A percentile compares a stretch with the other conserved stretches of the same genome.
These are phyloP conservation scores for Pulveroboletus frians DNA, from an alignment of 768 basidiomycete genomes.

Conservation along the genomic window DNA sequence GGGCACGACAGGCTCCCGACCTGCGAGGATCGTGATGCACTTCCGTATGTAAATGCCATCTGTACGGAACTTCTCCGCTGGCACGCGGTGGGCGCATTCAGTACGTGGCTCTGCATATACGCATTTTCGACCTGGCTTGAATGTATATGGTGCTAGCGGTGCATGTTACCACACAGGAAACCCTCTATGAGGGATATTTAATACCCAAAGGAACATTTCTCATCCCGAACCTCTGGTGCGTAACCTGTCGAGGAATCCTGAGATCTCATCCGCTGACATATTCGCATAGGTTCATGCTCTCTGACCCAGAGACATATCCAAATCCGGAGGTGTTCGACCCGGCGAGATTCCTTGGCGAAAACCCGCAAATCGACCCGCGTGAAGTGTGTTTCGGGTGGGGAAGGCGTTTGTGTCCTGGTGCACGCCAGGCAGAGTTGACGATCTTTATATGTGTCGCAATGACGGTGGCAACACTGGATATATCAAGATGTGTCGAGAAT, in stretches of 20 bases:
- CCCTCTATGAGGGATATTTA: too few species aligned
- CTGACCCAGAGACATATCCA: too few species aligned
- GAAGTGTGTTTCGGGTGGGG: conserved; percentile 17
- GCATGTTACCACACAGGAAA: too few species aligned
- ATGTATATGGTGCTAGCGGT: too few species aligned
- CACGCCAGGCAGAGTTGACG: conserved; percentile 1
- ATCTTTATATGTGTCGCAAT: background rate
- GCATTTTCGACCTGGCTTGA: background rate
- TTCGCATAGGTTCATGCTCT: too few species aligned
- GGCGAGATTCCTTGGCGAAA: background rate
- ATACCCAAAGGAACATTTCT: too few species aligned
- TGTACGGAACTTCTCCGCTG: conserved; percentile 13
- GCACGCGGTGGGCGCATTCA: background rate
- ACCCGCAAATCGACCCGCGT: conserved; percentile 7
- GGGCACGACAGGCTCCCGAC: conserved; percentile 12
- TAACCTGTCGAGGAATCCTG: too few species aligned
- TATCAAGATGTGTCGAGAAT: too few species aligned
- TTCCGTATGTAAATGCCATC: conserved; percentile 16
- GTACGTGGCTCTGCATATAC: background rate
- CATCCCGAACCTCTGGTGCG: too few species aligned
- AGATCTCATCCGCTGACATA: too few species aligned
- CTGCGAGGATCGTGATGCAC: conserved; percentile 4
- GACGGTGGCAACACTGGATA: conserved; percentile 10
- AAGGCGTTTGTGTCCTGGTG: conserved; percentile 9
- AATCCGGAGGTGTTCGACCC: too few species aligned